Evolutionary conservation across 805 yeast genomes (phyloP).

Genomic region (Vanderwaltozyma verrucispora): DNA sequence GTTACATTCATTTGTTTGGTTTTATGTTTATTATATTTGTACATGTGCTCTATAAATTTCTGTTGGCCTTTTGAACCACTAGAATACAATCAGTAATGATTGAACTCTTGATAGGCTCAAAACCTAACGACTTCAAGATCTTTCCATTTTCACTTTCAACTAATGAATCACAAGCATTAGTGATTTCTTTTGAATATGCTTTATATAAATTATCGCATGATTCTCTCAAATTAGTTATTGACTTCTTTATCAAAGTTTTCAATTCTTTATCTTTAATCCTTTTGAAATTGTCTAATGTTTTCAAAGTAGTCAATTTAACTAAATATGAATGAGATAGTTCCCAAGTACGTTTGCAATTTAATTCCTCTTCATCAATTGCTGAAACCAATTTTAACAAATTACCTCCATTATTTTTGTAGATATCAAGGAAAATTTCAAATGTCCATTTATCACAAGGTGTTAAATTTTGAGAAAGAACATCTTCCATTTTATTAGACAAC

Average conservation of each 20-base stretch:
- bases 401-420: slow-evolving; percentile 14
- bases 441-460: slow-evolving; percentile 15
- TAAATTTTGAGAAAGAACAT: background rate
- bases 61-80: slow-evolving; percentile 12
- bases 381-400: slow-evolving; percentile 1
- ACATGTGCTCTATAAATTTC: slow-evolving; percentile 8
- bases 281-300: slow-evolving; percentile 21
- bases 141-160: slow-evolving; percentile 3
- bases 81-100: slow-evolving; percentile 4
- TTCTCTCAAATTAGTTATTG: slow-evolving; percentile 13
- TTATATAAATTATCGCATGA: slow-evolving; percentile 13
- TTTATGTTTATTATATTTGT: background rate
- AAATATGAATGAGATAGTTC: slow-evolving; percentile 15
- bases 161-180: slow-evolving; percentile 4
- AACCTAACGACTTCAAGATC: slow-evolving; percentile 6
- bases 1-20: too few relatives aligned
- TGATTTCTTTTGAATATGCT: slow-evolving; percentile 5
- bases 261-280: slow-evolving; percentile 15
- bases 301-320: slow-evolving; percentile 16
- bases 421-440: slow-evolving; percentile 11
- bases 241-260: slow-evolving; percentile 11
- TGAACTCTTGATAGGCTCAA: background rate
- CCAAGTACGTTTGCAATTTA: too few relatives aligned
- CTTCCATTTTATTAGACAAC: background rate
- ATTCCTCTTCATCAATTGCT: background rate